Conservation (phyloP, 495 filamentous ascomycete species). For the Aspergillus panamensis region DNA sequence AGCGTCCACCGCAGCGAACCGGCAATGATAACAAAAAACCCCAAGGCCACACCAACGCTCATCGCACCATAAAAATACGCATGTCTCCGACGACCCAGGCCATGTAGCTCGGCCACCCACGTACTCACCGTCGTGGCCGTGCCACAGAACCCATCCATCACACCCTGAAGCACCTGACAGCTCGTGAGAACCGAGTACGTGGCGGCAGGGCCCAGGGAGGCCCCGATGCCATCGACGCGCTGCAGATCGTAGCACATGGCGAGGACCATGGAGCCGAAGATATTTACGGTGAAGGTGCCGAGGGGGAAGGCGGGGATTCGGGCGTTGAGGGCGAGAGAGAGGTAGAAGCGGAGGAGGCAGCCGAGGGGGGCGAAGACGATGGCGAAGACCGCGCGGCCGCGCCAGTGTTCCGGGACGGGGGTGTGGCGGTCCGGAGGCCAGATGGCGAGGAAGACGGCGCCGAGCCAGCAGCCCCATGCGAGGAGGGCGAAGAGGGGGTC, state of each 20-base stretch:
- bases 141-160: slow-evolving; percentile 90
- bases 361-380: slow-evolving; percentile 84
- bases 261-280: slow-evolving; percentile 64
- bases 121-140: slow-evolving; percentile 90
- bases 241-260: slow-evolving; percentile 73
- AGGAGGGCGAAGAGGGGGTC: slow-evolving; percentile 62
- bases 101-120: slow-evolving; percentile 78
- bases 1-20: slow-evolving; percentile 75
- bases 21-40: slow-evolving; percentile 68
- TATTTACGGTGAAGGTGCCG: slow-evolving; percentile 84
- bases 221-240: slow-evolving; percentile 44
- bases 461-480: slow-evolving; percentile 72
- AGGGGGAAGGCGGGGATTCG: slow-evolving; percentile 66
- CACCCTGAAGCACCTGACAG: slow-evolving; percentile 78
- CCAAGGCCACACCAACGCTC: slow-evolving; percentile 64
- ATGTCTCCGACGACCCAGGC: slow-evolving; percentile 55
- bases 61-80: slow-evolving; percentile 70
- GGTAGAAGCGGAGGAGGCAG: slow-evolving; percentile 64
- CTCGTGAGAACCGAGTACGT: slow-evolving; percentile 38
- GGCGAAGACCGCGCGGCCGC: slow-evolving; percentile 69
- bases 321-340: slow-evolving; percentile 24
- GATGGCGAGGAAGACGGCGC: slow-evolving; percentile 68
- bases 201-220: slow-evolving; percentile 16
- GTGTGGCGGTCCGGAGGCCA: slow-evolving; percentile 63
- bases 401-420: slow-evolving; percentile 52